Percentiles rank a stretch among this genome's conserved stretches.
Conservation (phyloP, 179 eudicot species). For the Gypsophila paniculata region DNA sequence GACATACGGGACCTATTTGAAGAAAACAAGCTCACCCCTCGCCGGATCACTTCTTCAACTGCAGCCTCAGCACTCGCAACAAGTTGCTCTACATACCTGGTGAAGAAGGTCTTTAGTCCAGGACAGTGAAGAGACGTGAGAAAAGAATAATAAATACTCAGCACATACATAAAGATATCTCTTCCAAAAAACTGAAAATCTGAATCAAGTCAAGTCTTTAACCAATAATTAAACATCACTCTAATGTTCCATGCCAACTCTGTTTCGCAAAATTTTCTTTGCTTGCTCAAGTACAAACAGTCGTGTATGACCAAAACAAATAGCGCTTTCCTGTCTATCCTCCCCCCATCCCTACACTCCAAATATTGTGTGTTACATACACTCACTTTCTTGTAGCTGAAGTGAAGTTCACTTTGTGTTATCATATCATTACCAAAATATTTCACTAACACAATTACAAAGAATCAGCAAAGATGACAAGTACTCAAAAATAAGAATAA, state of each 20-base stretch:
- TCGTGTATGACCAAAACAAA: background rate
- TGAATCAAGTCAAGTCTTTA: too few species aligned
- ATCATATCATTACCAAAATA: too few species aligned
- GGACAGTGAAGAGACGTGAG: background rate
- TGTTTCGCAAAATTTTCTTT: background rate
- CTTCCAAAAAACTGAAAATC: background rate
- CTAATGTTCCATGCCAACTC: background rate
- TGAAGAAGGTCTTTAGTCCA: slow-evolving; percentile 15
- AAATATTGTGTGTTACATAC: too few species aligned
- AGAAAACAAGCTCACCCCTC: slow-evolving; percentile 57
- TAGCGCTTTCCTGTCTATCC: too few species aligned
- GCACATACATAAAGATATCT: background rate
- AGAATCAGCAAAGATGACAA: slow-evolving; percentile 4
- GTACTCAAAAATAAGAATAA: background rate
- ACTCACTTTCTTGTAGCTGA: too few species aligned
- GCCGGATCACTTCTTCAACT: slow-evolving; percentile 78
- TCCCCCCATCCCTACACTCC: too few species aligned
- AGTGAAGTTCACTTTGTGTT: too few species aligned
- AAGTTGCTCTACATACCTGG: slow-evolving; percentile 90
- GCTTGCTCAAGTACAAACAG: background rate
- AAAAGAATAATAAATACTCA: background rate
- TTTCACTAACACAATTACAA: background rate
- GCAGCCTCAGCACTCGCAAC: slow-evolving; percentile 98
- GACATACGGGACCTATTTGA: background rate
- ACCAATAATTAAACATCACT: background rate